Percentiles rank a stretch among this genome's conserved stretches.
Evolutionary conservation across 352 stramenopile species (phyloP).

Genomic region (Phytophthora ramorum): DNA sequence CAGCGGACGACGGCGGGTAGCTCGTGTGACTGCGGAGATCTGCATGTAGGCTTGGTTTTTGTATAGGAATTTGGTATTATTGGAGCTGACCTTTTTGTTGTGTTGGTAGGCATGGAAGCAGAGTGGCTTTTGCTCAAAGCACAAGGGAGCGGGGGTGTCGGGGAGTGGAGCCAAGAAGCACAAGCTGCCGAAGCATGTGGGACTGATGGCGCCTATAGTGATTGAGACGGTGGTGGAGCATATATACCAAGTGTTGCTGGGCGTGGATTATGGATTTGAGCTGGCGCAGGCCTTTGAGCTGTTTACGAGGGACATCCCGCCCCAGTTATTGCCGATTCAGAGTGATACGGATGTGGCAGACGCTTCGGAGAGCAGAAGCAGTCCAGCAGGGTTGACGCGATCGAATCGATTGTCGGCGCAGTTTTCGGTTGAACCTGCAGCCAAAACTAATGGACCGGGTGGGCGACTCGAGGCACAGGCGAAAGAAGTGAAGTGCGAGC

Average conservation of each 20-base stretch:
- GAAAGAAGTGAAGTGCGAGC: slow-evolving; percentile 31
- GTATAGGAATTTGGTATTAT: neutral
- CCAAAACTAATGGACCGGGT: slow-evolving; percentile 34
- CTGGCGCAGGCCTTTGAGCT: slow-evolving; percentile 73
- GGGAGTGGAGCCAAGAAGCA: slow-evolving; percentile 50
- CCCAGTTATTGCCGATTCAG: slow-evolving; percentile 51
- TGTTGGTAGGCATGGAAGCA: slow-evolving; percentile 72
- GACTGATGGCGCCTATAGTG: slow-evolving; percentile 55
- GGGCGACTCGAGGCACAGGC: slow-evolving; percentile 26
- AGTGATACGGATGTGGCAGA: slow-evolving; percentile 44
- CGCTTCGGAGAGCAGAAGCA: slow-evolving; percentile 11
- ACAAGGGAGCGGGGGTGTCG: slow-evolving; percentile 61
- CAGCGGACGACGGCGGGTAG: slow-evolving; percentile 86
- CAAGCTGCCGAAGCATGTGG: slow-evolving; percentile 74
- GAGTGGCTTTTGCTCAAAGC: slow-evolving; percentile 80
- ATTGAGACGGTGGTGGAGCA: slow-evolving; percentile 84
- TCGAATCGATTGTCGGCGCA: slow-evolving; percentile 27
- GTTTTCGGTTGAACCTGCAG: slow-evolving; percentile 23
- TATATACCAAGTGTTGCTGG: slow-evolving; percentile 73
- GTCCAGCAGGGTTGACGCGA: slow-evolving; percentile 11
- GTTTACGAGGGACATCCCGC: slow-evolving; percentile 68
- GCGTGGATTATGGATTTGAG: slow-evolving; percentile 73
- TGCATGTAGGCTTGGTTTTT: slow-evolving; percentile 57
- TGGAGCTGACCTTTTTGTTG: slow-evolving; percentile 7
- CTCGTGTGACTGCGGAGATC: slow-evolving; percentile 86